Percentiles rank a stretch among this genome's conserved stretches.
phyloP scores from a whole-genome alignment of 257 asterid genomes.

The Primulina huaijiensis region DNA sequence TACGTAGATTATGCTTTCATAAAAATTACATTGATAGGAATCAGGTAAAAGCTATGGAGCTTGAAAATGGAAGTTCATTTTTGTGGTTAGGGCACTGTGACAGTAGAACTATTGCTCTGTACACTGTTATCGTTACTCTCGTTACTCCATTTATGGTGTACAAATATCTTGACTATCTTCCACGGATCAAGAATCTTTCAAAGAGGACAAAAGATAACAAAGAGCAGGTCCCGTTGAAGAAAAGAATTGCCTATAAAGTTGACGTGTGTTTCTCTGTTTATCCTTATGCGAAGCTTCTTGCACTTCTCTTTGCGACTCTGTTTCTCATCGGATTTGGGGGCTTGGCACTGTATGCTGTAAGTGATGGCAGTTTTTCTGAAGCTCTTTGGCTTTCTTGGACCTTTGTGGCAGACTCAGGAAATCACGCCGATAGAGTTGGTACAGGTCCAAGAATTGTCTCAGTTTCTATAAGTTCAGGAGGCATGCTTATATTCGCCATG shows the following conservation, averaged over 20 bases:
- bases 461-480: constrained; percentile 91
- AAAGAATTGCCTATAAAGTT: constrained; percentile 81
- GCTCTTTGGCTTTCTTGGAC: constrained; percentile 98
- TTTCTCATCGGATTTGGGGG: constrained; percentile 94
- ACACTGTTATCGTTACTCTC: constrained; percentile 60
- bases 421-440: constrained; percentile 87
- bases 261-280: constrained; percentile 93
- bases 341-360: constrained; percentile 85
- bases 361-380: constrained; percentile 85
- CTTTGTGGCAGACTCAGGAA: constrained; percentile 95
- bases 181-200: constrained; percentile 51
- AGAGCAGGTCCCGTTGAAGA: constrained; percentile 86
- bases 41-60: constrained; percentile 33
- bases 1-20: constrained; percentile 44
- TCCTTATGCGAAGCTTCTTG: constrained; percentile 94
- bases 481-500: constrained; percentile 99
- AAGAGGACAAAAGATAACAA: constrained; percentile 47
- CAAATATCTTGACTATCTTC: constrained; percentile 71
- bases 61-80: constrained; percentile 39
- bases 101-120: constrained; percentile 65
- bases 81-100: constrained; percentile 39
- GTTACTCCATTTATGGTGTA: constrained; percentile 67
- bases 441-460: constrained; percentile 88
- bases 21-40: constrained; percentile 31
- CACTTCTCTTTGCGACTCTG: constrained; percentile 92